Base-by-base conservation (phyloP, 2,329 filamentous ascomycete genomes). In the Microascus cirrosus region DNA sequence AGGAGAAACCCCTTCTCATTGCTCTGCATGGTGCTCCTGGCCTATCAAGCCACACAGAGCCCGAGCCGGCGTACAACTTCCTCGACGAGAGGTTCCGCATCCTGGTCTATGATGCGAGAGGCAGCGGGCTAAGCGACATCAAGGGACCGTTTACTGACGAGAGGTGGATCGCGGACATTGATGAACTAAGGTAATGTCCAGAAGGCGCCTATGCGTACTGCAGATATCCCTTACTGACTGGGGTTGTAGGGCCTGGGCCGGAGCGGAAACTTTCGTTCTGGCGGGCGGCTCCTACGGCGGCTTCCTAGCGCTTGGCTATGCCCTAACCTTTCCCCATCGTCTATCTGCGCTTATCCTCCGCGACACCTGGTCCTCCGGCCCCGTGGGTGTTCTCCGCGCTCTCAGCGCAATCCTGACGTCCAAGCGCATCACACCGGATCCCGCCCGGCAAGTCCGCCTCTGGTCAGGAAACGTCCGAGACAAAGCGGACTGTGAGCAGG, bases 141-240 rank as follows among this genome's bases (percentile, higher is more conserved):
- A 63, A 64, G 42, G 57, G 58, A 2, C 65, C 65, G 2, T 62
- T 61, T 42, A 66, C 63, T 15, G 60, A 66, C 58, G 60, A 62
- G 13, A 62, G 61, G 10, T 65, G 64, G 64, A 59, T 63, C 11
- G 56, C 63, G 7, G 65, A 66, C 22, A 36, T 66, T 5, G 65
- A 66, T 20, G 65, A 66, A 35, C 54, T 66, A 11, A 62, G 64
- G 65, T 64, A 20, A n/a, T n/a, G n/a, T n/a, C n/a, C n/a, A n/a
- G n/a, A n/a, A n/a, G n/a, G n/a, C n/a, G n/a, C n/a, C n/a, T n/a
- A n/a, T n/a, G n/a, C n/a, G n/a, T n/a, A 28, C 36, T 57, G 32
- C n/a, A 24, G 34, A n/a, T n/a, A n/a, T n/a, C 39, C 52, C 25
- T 48, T 22, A 25, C 28, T 39, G 24, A 45, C 28, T 36, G 35